Percentiles rank a stretch among this genome's conserved stretches.
These are phyloP conservation scores for Punctularia strigosozonata DNA, from an alignment of 768 basidiomycete species.

Conservation along the genomic window DNA sequence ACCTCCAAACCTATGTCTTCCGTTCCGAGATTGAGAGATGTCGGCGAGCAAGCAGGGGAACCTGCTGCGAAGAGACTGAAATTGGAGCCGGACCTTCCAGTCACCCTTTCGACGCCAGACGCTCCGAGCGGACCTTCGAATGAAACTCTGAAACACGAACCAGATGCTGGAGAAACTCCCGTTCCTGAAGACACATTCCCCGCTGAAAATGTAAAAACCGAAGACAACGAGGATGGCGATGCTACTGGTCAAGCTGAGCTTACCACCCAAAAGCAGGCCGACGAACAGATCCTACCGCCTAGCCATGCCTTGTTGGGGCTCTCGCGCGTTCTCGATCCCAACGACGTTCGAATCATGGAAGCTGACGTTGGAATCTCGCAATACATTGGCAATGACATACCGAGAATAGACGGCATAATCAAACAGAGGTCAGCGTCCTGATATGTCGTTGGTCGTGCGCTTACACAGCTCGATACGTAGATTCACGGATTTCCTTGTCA, in stretches of 20 bases:
- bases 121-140: no score
- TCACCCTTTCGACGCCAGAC: no score
- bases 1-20: no score
- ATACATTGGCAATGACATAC: slow-evolving; percentile 61
- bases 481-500: slow-evolving; percentile 95
- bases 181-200: no score
- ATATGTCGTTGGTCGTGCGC: slow-evolving; percentile 1
- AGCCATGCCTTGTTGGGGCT: slow-evolving; percentile 60
- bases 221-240: no score
- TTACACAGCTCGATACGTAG: slow-evolving; percentile 28
- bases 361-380: slow-evolving; percentile 85
- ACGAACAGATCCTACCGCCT: slow-evolving; percentile 40
- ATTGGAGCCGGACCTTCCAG: no score
- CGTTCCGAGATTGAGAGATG: no score
- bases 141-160: no score
- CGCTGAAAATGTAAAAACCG: no score
- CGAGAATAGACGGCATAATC: slow-evolving; percentile 83
- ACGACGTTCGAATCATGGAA: slow-evolving; percentile 50
- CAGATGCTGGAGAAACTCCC: no score
- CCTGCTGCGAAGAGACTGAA: no score
- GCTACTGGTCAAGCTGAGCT: slow-evolving; percentile 14
- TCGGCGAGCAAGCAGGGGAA: no score
- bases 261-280: slow-evolving; percentile 14
- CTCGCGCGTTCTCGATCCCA: slow-evolving; percentile 35
- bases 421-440: slow-evolving; percentile 76